These are phyloP conservation scores for Spinellus fusiger DNA, from an alignment of 192 early-diverging fungal genomes.

Conservation along the genomic window DNA sequence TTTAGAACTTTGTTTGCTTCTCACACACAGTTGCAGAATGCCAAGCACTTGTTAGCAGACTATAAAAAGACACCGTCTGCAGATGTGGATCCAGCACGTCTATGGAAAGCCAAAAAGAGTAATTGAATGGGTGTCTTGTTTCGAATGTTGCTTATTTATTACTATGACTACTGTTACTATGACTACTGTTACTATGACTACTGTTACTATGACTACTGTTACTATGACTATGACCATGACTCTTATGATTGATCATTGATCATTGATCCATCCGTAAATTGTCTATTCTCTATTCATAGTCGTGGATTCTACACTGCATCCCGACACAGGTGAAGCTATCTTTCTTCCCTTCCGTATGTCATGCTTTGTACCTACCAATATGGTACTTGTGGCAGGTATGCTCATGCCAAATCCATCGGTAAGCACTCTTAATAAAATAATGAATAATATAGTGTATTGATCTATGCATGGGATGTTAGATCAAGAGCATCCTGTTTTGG, in stretches of 20 bases:
- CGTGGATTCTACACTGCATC: conserved; percentile 73
- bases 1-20: conserved; percentile 60
- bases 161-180: too few species aligned
- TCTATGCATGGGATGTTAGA: conserved; percentile 18
- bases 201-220: too few species aligned
- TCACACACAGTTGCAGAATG: conserved; percentile 45
- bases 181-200: too few species aligned
- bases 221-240: too few species aligned
- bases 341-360: conserved; percentile 81
- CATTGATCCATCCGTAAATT: too few species aligned
- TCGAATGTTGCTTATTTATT: not conserved
- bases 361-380: conserved; percentile 79
- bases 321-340: conserved; percentile 75
- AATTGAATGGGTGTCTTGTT: conserved; percentile 12
- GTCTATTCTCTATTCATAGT: conserved; percentile 23
- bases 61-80: conserved; percentile 48
- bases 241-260: too few species aligned
- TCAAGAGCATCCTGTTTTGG: conserved; percentile 61
- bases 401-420: conserved; percentile 74
- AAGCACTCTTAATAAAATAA: conserved; percentile 3
- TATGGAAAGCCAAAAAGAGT: conserved; percentile 75
- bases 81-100: conserved; percentile 36
- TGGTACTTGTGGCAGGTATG: conserved; percentile 79
- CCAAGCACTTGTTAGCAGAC: conserved; percentile 54
- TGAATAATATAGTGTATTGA: not conserved